Base-by-base conservation (phyloP, 2,329 filamentous ascomycete species). In the Phaeophleospora eucalypticola region DNA sequence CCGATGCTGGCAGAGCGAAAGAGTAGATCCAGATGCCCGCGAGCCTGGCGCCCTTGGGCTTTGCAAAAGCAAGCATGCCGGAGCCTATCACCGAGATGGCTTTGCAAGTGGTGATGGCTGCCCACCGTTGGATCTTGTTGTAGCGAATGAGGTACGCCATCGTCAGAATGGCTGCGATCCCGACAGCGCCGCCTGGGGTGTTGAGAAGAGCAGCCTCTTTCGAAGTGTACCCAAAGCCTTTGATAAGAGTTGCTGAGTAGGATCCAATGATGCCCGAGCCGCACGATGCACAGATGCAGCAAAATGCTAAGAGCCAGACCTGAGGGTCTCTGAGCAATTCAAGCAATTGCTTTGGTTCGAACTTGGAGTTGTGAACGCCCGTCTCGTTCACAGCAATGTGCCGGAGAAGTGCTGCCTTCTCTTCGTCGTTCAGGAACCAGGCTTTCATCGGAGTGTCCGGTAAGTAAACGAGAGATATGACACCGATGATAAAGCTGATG, bases 151-250 rank as follows among this genome's bases (percentile, higher is more conserved):
- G 35, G 17, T 37, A 39, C 2, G 48, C 46, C 4, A 32, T 37
- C 16, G 42, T 29, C 4, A 56, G 42, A 2, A 55, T 57, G 2
- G 58, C 56, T 46, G 67, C 44, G 68, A 78, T 53, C 68, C 68
- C 37, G 60, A 75, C 19, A 70, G 75, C 48, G 64, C 93, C 2
- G 74, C 83, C 43, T 54, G 74, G 1, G 80, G 89, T 63, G 73
- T 86, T 17, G 3, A 68, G 58, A 0, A 68, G 52, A 6, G 64
- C 60, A 2, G 63, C 54, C 15, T 58, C 29, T 49, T 61, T 59
- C 20, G 56, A 48, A 19, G 46, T 54, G 51, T 60, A 66, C 2
- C 63, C 63, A 24, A 65, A 64, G 9, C 53, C 48, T 18, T 52
- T 59, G 43, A 66, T 61, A 29, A 66, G 48, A 6, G 59, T 64